These are phyloP conservation scores for Acanthamoeba triangularis DNA, from an alignment of 208 protist species.

Conservation along the genomic window DNA sequence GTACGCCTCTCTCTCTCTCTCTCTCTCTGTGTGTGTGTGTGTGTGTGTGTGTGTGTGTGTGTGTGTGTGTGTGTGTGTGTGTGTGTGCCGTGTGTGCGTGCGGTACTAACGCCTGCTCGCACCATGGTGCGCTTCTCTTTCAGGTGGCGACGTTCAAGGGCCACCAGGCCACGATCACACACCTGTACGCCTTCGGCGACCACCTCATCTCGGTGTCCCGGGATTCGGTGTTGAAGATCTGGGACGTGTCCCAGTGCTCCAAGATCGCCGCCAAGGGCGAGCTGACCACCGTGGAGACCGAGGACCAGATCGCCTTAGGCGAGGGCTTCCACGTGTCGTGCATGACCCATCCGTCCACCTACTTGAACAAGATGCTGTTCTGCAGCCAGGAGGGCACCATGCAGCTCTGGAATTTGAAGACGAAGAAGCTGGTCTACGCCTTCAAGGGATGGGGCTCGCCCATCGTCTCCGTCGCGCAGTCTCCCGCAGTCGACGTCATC, in stretches of 20 bases:
- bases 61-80: neutral
- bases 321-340: conserved; percentile 12
- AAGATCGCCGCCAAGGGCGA: neutral
- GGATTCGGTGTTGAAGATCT: conserved; percentile 30
- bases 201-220: neutral
- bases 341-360: conserved; percentile 80
- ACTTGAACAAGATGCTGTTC: conserved; percentile 87
- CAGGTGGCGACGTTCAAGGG: conserved; percentile 29
- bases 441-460: conserved; percentile 21
- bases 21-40: neutral
- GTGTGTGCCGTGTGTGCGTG: neutral
- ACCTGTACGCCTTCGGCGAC: conserved; percentile 37
- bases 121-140: neutral
- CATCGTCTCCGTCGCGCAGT: conserved; percentile 78
- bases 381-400: conserved; percentile 79
- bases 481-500: conserved; percentile 83
- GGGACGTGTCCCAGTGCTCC: conserved; percentile 38
- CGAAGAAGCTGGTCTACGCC: conserved; percentile 77
- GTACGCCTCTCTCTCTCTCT: neutral
- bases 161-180: neutral
- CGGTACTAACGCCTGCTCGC: neutral
- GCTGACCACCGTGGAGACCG: neutral
- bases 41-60: too few species aligned
- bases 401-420: conserved; percentile 86
- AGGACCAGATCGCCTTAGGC: conserved; percentile 29